A percentile compares a stretch with the other conserved stretches of the same genome.
These are phyloP conservation scores for Paragyromitra xinjiangensis DNA, from an alignment of 495 filamentous ascomycete species.

Conservation along the genomic window DNA sequence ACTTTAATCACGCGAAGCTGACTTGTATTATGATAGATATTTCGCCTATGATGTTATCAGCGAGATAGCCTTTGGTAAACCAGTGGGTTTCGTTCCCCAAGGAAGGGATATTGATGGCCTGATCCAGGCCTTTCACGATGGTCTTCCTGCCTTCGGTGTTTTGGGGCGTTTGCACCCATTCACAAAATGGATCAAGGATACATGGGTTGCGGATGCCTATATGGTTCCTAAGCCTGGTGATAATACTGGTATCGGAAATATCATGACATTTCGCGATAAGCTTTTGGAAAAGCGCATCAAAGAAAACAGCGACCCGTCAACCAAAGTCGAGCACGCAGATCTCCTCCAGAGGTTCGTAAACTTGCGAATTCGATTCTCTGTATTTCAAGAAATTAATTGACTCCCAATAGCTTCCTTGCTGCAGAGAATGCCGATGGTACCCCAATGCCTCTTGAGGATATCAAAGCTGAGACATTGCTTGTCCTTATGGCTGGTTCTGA, in stretches of 20 bases:
- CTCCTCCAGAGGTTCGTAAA: slow-evolving; percentile 48
- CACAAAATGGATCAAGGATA: slow-evolving; percentile 65
- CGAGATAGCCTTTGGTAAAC: slow-evolving; percentile 69
- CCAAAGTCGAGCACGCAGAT: slow-evolving; percentile 33
- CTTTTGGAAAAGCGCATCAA: slow-evolving; percentile 61
- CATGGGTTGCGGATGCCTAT: slow-evolving; percentile 64
- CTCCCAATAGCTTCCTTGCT: slow-evolving; percentile 34
- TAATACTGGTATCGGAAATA: slow-evolving; percentile 57
- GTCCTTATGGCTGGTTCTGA: slow-evolving; percentile 72
- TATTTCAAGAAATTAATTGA: slow-evolving; percentile 2
- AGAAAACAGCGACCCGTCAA: slow-evolving; percentile 53
- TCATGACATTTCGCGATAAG: slow-evolving; percentile 64
- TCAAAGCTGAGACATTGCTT: slow-evolving; percentile 66
- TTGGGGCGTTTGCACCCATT: slow-evolving; percentile 65
- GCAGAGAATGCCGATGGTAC: slow-evolving; percentile 40
- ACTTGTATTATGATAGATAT: slow-evolving; percentile 32
- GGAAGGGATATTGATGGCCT: slow-evolving; percentile 64
- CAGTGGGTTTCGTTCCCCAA: slow-evolving; percentile 69
- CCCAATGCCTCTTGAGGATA: slow-evolving; percentile 56
- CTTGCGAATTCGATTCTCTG: not conserved
- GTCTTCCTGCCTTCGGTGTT: slow-evolving; percentile 66
- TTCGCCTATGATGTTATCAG: slow-evolving; percentile 73
- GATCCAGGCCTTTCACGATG: slow-evolving; percentile 67
- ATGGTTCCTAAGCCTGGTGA: slow-evolving; percentile 67
- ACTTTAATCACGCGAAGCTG: not conserved